These are phyloP conservation scores for Neurospora sp. DNA, from an alignment of 495 filamentous ascomycete genomes.

Conservation along the genomic window DNA sequence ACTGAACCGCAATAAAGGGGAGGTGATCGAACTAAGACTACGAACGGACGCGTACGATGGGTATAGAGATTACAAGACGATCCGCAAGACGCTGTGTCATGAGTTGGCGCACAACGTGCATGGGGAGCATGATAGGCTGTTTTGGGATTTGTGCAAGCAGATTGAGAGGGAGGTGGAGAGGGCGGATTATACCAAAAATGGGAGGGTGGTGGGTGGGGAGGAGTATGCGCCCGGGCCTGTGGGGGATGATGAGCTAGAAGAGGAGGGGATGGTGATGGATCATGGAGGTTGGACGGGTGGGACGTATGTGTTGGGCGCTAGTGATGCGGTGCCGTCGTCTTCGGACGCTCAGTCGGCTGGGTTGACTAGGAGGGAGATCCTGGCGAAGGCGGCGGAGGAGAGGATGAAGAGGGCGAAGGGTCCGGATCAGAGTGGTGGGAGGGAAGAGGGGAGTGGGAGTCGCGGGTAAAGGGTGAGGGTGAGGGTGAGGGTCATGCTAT, in stretches of 20 bases:
- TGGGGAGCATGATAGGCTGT: slow-evolving; percentile 69
- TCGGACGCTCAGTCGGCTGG: slow-evolving; percentile 13
- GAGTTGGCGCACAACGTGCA: slow-evolving; percentile 90
- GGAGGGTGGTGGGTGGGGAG: slow-evolving; percentile 50
- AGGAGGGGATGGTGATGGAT: slow-evolving; percentile 56
- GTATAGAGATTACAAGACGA: slow-evolving; percentile 81
- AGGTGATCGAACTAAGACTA: slow-evolving; percentile 84
- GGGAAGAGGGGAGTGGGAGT: slow-evolving; percentile 11
- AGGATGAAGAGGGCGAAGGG: slow-evolving; percentile 48
- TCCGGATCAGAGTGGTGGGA: background rate
- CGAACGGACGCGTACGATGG: slow-evolving; percentile 92
- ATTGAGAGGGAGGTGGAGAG: slow-evolving; percentile 80
- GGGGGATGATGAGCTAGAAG: slow-evolving; percentile 16
- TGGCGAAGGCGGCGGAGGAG: slow-evolving; percentile 68
- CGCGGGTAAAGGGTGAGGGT: background rate
- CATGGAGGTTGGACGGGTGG: slow-evolving; percentile 83
- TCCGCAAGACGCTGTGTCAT: slow-evolving; percentile 86
- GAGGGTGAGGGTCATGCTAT: background rate
- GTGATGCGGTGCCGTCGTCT: slow-evolving; percentile 12
- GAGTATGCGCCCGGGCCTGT: slow-evolving; percentile 47
- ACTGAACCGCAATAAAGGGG: slow-evolving; percentile 76
- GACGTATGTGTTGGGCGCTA: slow-evolving; percentile 63
- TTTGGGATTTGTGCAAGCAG: slow-evolving; percentile 77
- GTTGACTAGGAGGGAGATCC: slow-evolving; percentile 51
- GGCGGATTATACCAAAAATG: slow-evolving; percentile 65